A percentile compares a stretch with the other conserved stretches of the same genome.
phyloP scores from a whole-genome alignment of 495 filamentous ascomycete genomes.

The Trichoderma erinaceum region DNA sequence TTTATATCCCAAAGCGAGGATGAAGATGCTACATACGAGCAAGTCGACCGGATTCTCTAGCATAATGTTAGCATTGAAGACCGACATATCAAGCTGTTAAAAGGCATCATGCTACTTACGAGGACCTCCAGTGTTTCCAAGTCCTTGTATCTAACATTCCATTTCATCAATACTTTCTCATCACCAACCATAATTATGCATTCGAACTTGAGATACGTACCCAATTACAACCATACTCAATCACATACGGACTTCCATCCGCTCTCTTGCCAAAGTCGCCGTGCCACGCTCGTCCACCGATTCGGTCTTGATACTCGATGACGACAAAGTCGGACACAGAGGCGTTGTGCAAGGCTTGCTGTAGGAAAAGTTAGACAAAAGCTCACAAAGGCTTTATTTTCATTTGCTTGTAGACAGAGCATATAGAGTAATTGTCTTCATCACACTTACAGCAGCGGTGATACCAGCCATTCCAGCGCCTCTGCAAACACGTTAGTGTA shows the following conservation, averaged over 20 bases:
- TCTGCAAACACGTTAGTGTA: not conserved
- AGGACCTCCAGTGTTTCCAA: slow-evolving; percentile 59
- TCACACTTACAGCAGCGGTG: slow-evolving; percentile 46
- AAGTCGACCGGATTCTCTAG: not conserved
- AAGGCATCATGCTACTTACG: slow-evolving; percentile 41
- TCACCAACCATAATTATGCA: not conserved
- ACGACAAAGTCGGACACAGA: slow-evolving; percentile 65
- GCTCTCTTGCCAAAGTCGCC: slow-evolving; percentile 51
- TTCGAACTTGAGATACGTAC: slow-evolving; percentile 27
- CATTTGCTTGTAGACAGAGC: too few species aligned
- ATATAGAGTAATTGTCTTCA: not conserved
- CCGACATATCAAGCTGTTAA: not conserved
- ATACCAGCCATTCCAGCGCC: slow-evolving; percentile 63
- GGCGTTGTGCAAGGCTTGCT: slow-evolving; percentile 56
- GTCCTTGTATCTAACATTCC: slow-evolving; percentile 43
- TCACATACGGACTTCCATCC: slow-evolving; percentile 48
- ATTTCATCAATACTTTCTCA: not conserved
- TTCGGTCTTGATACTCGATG: slow-evolving; percentile 57
- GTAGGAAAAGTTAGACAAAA: not conserved
- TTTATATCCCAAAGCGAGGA: not conserved
- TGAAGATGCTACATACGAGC: not conserved
- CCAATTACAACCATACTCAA: slow-evolving; percentile 71
- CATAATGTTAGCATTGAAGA: not conserved
- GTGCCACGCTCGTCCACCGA: slow-evolving; percentile 55
- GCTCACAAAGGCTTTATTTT: too few species aligned